These are phyloP conservation scores for Oryza longistaminata DNA, from an alignment of 176 grass and related monocot genomes.

Conservation along the genomic window DNA sequence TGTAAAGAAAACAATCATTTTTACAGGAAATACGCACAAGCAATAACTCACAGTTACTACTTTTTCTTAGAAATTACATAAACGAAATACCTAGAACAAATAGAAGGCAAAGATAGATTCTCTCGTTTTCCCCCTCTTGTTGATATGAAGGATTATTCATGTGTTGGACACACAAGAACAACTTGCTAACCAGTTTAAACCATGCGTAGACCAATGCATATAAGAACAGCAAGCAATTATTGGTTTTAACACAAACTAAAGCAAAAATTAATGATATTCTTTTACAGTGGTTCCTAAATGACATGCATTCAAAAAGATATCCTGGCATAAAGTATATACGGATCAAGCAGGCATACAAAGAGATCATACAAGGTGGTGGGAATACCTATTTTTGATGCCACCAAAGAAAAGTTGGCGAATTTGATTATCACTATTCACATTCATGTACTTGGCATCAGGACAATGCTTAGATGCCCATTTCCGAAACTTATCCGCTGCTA, in stretches of 20 bases:
- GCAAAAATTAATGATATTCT: neutral
- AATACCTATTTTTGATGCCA: constrained; percentile 74
- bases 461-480: constrained; percentile 88
- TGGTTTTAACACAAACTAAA: neutral
- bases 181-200: neutral
- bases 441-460: constrained; percentile 84
- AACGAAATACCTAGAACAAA: constrained; percentile 6
- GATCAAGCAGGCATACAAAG: neutral
- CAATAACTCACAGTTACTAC: neutral
- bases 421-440: constrained; percentile 83
- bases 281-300: constrained; percentile 19
- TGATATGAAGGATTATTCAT: constrained; percentile 4
- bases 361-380: constrained; percentile 7
- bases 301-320: neutral
- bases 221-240: constrained; percentile 12
- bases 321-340: neutral
- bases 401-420: constrained; percentile 90
- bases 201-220: neutral
- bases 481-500: constrained; percentile 67
- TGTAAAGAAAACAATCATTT: neutral
- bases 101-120: constrained; percentile 2
- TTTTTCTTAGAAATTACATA: constrained; percentile 23
- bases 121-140: neutral
- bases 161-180: neutral
- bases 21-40: neutral